These are phyloP conservation scores for Dysphania ambrosioides DNA, from an alignment of 148 eudicot genomes.

Conservation along the genomic window DNA sequence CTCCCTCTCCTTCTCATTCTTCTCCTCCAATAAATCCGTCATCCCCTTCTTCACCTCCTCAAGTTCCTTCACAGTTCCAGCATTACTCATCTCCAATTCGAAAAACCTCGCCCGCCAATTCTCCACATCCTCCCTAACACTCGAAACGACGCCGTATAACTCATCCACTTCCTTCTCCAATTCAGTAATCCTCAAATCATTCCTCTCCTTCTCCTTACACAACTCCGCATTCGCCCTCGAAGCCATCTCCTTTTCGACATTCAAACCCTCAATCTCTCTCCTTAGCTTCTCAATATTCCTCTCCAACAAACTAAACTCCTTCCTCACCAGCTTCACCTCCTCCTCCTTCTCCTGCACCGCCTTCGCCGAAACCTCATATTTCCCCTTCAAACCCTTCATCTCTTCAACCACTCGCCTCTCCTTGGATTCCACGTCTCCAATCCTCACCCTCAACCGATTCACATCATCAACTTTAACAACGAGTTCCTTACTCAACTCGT, in stretches of 20 bases:
- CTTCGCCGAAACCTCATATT: too few relatives aligned
- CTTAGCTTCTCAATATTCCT: constrained; percentile 32
- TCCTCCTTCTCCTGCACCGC: constrained; percentile 35
- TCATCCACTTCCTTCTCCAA: constrained; percentile 32
- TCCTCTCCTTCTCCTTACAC: constrained; percentile 27
- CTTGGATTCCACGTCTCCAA: too few relatives aligned
- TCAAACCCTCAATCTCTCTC: too few relatives aligned
- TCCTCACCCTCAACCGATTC: too few relatives aligned
- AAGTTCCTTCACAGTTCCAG: constrained; percentile 30
- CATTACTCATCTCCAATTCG: constrained; percentile 49
- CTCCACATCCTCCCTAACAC: constrained; percentile 36
- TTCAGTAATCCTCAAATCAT: constrained; percentile 25
- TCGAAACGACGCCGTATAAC: constrained; percentile 32
- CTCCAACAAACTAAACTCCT: constrained; percentile 31
- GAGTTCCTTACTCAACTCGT: too few relatives aligned
- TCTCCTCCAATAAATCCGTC: constrained; percentile 36
- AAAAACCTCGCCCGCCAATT: constrained; percentile 19
- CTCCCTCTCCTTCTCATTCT: constrained; percentile 30
- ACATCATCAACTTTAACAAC: too few relatives aligned
- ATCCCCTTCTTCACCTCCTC: constrained; percentile 26
- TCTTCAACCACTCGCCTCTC: too few relatives aligned
- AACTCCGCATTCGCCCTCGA: constrained; percentile 27
- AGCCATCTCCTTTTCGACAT: constrained; percentile 24
- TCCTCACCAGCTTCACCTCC: constrained; percentile 28
- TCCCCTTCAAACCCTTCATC: too few relatives aligned